Base-by-base conservation (phyloP, 2,329 filamentous ascomycete species). In the Rutstroemia sp. region DNA sequence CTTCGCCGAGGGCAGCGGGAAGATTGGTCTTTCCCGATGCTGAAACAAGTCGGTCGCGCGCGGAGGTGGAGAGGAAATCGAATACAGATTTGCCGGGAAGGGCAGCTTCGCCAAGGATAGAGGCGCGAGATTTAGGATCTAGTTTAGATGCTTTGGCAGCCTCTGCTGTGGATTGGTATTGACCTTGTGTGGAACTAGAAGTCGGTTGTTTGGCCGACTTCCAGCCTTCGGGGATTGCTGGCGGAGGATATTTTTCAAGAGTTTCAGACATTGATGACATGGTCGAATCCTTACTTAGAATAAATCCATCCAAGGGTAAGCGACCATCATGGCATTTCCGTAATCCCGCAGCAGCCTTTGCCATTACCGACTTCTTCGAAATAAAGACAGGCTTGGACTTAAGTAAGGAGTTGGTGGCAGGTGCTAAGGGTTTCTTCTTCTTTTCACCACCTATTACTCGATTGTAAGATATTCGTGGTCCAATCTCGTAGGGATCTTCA, bases 31-130 rank as follows among this genome's bases (percentile, higher is more conserved):
- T 90, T 1, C 92, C 92, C 2, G 89, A 90, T 1, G 84, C 84
- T 10, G 82, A 78, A 3, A 80, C 90, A 46, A 99, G 79, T 25
- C 86, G 83, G 51, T 92, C 86, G 59, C 94, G 84, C 3, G 88
- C 83, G 36, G 87, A 80, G 0, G 89, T 78, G 0, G 88, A 88
- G 62, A 99, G 79, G 71, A 88, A 99, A 72, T 97, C 92, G 70
- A 97, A 99, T 2, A 99, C 85, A 0, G 94, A 97, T 73, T 97
- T 96, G 0, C 90, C 89, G 0, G 92, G 92, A 0, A 97, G 75
- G 38, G 83, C 80, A 40, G 82, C 77, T 73, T 96, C 92, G 38
- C 92, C 92, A 1, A 97, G 78, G 0, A 95, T 76, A 4, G 83
- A 83, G 12, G 91, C 92, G 60, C 94, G 83, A 44, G 86, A 78